A percentile compares a stretch with the other conserved stretches of the same genome.
Evolutionary conservation across 345 rosid genomes (phyloP).

Genomic region (Diplotaxis tenuifolia): DNA sequence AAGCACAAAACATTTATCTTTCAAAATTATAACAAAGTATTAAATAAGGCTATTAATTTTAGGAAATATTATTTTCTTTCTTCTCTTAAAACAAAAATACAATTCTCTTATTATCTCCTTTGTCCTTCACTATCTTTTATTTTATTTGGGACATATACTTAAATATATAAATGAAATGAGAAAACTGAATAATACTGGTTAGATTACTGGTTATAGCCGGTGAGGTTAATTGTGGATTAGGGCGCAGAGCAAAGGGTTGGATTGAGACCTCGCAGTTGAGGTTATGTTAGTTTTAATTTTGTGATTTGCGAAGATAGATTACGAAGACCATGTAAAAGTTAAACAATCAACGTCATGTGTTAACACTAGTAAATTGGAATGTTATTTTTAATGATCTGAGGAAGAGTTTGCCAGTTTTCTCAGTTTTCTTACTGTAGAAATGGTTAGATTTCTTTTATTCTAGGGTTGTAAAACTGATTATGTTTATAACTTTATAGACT

Average conservation of each 20-base stretch:
- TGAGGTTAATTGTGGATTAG: constrained; percentile 27
- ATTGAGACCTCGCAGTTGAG: constrained; percentile 27
- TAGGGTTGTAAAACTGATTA: not conserved
- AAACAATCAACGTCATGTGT: constrained; percentile 13
- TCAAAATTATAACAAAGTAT: not conserved
- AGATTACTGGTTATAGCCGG: constrained; percentile 53
- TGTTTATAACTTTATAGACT: not conserved
- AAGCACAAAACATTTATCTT: not conserved
- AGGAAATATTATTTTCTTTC: not conserved
- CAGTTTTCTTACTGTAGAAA: not conserved
- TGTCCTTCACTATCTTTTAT: not conserved
- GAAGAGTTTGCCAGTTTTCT: not conserved
- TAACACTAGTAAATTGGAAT: constrained; percentile 19
- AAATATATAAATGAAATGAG: not conserved
- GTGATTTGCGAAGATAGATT: constrained; percentile 13
- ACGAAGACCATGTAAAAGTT: not conserved
- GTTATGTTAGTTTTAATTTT: constrained; percentile 19
- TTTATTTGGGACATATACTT: not conserved
- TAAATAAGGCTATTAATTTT: not conserved
- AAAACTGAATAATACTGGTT: not conserved
- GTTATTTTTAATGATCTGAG: constrained; percentile 5
- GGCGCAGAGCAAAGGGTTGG: constrained; percentile 24
- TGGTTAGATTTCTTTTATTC: not conserved
- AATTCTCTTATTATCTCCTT: not conserved
- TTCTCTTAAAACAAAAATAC: not conserved